Percentiles rank a stretch among this genome's conserved stretches.
These are phyloP conservation scores for Capronia epimyces DNA, from an alignment of 2,329 filamentous ascomycete species.

Conservation along the genomic window DNA sequence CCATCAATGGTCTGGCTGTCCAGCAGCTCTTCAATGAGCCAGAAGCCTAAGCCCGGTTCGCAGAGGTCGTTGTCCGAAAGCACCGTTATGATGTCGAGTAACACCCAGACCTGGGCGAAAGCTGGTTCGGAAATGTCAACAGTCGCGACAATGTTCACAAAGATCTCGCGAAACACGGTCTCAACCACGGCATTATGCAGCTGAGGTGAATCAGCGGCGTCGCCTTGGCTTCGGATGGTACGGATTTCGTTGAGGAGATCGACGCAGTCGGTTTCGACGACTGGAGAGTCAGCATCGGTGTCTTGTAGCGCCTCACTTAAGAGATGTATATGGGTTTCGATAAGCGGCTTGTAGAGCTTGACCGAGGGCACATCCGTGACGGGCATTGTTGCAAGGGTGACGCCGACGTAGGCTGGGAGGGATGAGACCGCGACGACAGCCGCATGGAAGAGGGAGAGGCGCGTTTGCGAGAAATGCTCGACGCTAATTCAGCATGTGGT, in stretches of 20 bases:
- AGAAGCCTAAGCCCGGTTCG: conserved; percentile 77
- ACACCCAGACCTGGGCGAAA: conserved; percentile 84
- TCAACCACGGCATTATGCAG: conserved; percentile 65
- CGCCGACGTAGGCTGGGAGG: background rate
- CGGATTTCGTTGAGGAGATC: conserved; percentile 22
- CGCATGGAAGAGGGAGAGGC: background rate
- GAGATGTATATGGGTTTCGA: conserved; percentile 15
- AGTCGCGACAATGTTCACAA: conserved; percentile 69
- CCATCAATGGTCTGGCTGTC: conserved; percentile 93
- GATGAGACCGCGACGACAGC: background rate
- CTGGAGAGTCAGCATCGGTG: conserved; percentile 11
- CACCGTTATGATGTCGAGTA: conserved; percentile 85
- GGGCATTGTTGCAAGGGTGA: conserved; percentile 14
- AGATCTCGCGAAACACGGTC: conserved; percentile 72
- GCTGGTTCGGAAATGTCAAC: conserved; percentile 69
- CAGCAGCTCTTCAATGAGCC: conserved; percentile 87
- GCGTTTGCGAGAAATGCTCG: background rate
- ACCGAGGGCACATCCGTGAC: conserved; percentile 21
- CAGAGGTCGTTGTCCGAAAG: conserved; percentile 69
- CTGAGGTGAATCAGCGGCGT: conserved; percentile 44
- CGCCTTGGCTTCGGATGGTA: conserved; percentile 7
- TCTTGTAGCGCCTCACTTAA: conserved; percentile 15
- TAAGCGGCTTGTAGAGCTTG: conserved; percentile 20
- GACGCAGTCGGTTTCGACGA: conserved; percentile 21
- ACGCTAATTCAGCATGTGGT: background rate